Percentiles rank a stretch among this genome's conserved stretches.
Evolutionary conservation across 345 rosid species (phyloP).

Genomic region (Acer negundo): DNA sequence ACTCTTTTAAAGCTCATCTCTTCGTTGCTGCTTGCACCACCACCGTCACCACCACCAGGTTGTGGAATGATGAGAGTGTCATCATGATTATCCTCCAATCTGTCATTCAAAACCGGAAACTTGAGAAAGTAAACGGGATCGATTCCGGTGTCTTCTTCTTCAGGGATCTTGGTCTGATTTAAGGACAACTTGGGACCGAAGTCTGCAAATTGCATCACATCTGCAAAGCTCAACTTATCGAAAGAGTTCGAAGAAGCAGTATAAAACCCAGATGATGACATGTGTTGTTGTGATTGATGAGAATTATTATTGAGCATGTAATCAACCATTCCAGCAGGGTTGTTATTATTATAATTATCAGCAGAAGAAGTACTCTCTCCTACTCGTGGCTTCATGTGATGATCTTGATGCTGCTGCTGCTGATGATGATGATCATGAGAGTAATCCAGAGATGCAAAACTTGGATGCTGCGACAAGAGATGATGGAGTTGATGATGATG

Average conservation of each 20-base stretch:
- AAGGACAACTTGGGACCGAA: conserved; percentile 75
- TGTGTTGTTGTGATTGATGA: conserved; percentile 42
- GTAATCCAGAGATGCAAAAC: conserved; percentile 46
- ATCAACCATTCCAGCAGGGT: conserved; percentile 48
- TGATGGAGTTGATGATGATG: conserved; percentile 1
- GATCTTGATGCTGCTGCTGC: conserved; percentile 29
- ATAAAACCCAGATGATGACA: conserved; percentile 42
- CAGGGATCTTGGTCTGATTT: conserved; percentile 59
- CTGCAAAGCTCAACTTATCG: conserved; percentile 76
- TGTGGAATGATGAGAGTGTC: conserved; percentile 30
- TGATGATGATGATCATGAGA: conserved; percentile 41
- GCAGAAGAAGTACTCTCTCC: conserved; percentile 32
- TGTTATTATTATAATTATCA: conserved; percentile 23
- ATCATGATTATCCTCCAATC: conserved; percentile 37
- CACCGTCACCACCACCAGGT: conserved; percentile 26
- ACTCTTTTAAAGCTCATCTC: conserved; percentile 22
- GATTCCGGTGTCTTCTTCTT: conserved; percentile 58
- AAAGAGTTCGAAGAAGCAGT: conserved; percentile 51
- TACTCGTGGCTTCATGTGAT: conserved; percentile 27
- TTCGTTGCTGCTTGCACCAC: conserved; percentile 24
- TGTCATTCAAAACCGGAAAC: conserved; percentile 80
- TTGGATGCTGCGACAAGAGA: conserved; percentile 46
- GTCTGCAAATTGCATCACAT: conserved; percentile 90
- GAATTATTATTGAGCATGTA: conserved; percentile 56
- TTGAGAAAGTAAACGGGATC: conserved; percentile 88